Evolutionary conservation across 345 rosid genomes (phyloP).

Genomic region (Bruguiera sexangula): DNA sequence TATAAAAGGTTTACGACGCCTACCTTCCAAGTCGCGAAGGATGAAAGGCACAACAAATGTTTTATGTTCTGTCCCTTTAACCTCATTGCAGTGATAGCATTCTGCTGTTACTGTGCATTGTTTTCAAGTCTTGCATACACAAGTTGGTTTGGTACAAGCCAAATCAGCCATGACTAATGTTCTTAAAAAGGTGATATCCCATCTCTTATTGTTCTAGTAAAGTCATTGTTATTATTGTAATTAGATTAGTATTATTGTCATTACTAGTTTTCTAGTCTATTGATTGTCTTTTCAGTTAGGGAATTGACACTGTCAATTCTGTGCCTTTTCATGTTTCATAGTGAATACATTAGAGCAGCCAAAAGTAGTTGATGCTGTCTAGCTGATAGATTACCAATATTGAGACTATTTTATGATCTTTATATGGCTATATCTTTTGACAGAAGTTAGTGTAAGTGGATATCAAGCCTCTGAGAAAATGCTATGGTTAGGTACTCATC

Average conservation of each 20-base stretch:
- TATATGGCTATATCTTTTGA: too few relatives aligned
- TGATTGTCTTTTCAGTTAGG: too few relatives aligned
- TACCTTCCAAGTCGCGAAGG: not conserved
- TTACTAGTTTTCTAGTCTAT: too few relatives aligned
- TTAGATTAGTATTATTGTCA: too few relatives aligned
- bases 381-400: conserved; percentile 15
- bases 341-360: conserved; percentile 16
- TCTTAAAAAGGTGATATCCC: not conserved
- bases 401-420: not conserved
- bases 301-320: too few relatives aligned
- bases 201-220: too few relatives aligned
- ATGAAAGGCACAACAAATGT: not conserved
- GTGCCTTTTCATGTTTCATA: conserved; percentile 9
- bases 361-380: conserved; percentile 6
- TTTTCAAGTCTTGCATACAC: not conserved
- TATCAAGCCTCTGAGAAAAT: too few relatives aligned
- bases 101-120: not conserved
- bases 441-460: too few relatives aligned
- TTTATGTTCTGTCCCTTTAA: too few relatives aligned
- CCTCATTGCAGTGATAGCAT: not conserved
- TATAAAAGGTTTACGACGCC: not conserved
- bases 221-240: too few relatives aligned
- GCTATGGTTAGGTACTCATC: too few relatives aligned
- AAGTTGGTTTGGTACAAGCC: not conserved
- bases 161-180: not conserved